Conservation (phyloP, 177 flowering plant genomes). For the Tripterygium wilfordii region DNA sequence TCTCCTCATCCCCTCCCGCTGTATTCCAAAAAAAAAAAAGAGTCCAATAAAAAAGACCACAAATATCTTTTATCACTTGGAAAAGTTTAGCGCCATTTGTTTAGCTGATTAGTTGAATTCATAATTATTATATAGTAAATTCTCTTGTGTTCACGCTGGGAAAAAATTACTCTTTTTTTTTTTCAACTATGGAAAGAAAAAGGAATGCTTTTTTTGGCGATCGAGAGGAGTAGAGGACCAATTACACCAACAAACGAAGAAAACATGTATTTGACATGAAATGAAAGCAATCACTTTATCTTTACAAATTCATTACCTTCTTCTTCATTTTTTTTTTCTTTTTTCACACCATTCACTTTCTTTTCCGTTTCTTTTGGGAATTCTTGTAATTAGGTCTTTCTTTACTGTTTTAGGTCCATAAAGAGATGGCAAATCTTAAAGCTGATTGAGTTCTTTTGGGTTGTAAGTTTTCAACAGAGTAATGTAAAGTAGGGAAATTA, state of each 20-base stretch:
- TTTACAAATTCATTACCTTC: background rate
- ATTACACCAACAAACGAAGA: conserved; percentile 4
- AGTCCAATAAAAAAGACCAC: no score
- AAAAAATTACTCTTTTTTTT: no score
- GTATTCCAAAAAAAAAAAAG: no score
- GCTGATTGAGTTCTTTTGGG: conserved; percentile 1
- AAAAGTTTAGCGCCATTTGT: no score
- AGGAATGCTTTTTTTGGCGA: conserved; percentile 7
- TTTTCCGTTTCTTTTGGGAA: conserved; percentile 1
- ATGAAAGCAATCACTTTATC: background rate
- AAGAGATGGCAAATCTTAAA: conserved; percentile 2
- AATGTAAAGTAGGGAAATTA: background rate
- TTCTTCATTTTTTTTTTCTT: background rate
- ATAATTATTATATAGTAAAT: no score
- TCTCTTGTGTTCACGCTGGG: no score
- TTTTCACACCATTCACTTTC: background rate
- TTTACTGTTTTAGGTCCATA: background rate
- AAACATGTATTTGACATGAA: conserved; percentile 15
- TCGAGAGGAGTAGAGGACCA: conserved; percentile 9
- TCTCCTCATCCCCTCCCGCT: no score
- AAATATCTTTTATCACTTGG: no score
- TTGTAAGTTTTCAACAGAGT: background rate
- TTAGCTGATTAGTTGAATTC: no score
- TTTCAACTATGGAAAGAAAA: conserved; percentile 13
- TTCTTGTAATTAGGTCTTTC: background rate